phyloP scores from a whole-genome alignment of 179 eudicot genomes.

The Pouteria campechiana region DNA sequence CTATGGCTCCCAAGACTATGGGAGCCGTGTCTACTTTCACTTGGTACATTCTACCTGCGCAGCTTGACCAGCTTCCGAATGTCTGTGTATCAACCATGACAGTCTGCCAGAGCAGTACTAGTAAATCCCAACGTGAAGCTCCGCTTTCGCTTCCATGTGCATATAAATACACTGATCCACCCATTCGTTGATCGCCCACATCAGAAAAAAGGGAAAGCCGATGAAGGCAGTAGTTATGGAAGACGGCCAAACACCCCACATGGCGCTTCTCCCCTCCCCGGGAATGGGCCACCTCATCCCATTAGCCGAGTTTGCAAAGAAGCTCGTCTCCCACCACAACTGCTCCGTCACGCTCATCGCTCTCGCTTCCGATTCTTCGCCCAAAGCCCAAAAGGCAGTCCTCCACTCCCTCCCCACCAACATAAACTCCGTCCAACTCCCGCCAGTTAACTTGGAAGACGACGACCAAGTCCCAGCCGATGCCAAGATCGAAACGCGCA shows the following conservation, averaged over 20 bases:
- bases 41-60: too few species aligned
- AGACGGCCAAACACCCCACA: constrained; percentile 14
- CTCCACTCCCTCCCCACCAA: constrained; percentile 17
- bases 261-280: constrained; percentile 28
- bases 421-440: constrained; percentile 15
- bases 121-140: too few species aligned
- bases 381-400: constrained; percentile 8
- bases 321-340: constrained; percentile 2
- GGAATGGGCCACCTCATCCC: constrained; percentile 39
- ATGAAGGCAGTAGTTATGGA: too few species aligned
- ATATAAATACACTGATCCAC: too few species aligned
- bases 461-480: constrained; percentile 4
- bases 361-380: constrained; percentile 19
- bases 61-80: too few species aligned
- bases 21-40: too few species aligned
- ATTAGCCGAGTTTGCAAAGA: constrained; percentile 20
- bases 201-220: too few species aligned
- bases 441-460: constrained; percentile 21
- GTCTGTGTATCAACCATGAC: too few species aligned
- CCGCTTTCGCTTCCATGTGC: too few species aligned
- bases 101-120: too few species aligned
- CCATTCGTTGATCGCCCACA: too few species aligned
- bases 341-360: constrained; percentile 23
- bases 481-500: constrained; percentile 16
- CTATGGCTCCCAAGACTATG: too few species aligned